Evolutionary conservation across 2,329 filamentous ascomycete genomes (phyloP), one percentile per base, ranked within the genome.

Genomic region (Hymenoscyphus salicellus): DNA sequence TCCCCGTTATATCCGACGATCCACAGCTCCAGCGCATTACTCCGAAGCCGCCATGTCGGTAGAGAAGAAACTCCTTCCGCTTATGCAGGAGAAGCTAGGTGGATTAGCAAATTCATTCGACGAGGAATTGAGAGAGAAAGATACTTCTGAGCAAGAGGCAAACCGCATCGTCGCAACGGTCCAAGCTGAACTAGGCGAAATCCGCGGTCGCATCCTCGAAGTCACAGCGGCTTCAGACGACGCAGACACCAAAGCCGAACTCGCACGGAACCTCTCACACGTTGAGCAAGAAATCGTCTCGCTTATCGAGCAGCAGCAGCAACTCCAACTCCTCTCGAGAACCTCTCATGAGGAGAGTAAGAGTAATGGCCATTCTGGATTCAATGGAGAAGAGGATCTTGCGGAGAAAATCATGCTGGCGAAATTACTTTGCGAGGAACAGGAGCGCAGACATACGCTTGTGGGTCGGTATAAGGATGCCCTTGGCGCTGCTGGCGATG

Each of bases 61-160:
- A 10, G 86, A 91, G 63, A 83, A 85, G 16, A 89, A 86, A 69
- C 89, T 92, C 70, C 85, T 86, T 4, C 84, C 87, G 3, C 80
- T 91, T 5, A 85, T 93, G 65, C 79, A 89, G 6, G 87, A 92
- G 64, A 91, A 91, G 69, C 87, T 92, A 67, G 85, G 88, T 70
- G 87, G 89, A 68, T 80, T 93, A 11, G 86, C 89, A 1, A 82
- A 82, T 63, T 87, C 83, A 63, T 92, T 92, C 72, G 91, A 95
- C 65, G 85, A 88, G 32, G 90, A 94, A 74, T 85, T 91, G 71
- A 83, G 84, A 61, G 89, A 93, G 69, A 92, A 91, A 73, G 86
- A 92, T 61, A 82, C 84, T 20, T 86, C 86, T 2, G 88, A 90
- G 72, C 83, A 83, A 30, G 90, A 91, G 74, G 88, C 88, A 2